These are phyloP conservation scores for Teratosphaeria gauchensis DNA, from an alignment of 2,329 filamentous ascomycete species.

Conservation along the genomic window DNA sequence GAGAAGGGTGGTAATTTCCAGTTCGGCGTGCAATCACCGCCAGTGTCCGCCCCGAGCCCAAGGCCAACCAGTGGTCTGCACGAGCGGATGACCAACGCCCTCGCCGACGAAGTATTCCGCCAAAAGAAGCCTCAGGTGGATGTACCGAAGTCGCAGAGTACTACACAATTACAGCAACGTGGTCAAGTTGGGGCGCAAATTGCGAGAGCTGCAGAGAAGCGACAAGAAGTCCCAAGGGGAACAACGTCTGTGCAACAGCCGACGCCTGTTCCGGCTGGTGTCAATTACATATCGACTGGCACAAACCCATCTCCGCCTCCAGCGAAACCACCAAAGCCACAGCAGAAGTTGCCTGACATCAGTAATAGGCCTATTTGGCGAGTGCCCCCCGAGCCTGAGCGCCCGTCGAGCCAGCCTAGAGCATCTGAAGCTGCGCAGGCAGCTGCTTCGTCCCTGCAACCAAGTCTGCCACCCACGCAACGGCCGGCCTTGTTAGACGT, in stretches of 20 bases:
- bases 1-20: conserved; percentile 68
- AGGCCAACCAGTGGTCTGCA: conserved; percentile 41
- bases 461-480: conserved; percentile 24
- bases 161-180: conserved; percentile 5
- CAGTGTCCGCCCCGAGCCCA: conserved; percentile 37
- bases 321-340: conserved; percentile 21
- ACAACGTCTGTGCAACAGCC: conserved; percentile 31
- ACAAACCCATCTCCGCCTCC: conserved; percentile 35
- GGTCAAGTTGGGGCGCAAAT: conserved; percentile 2
- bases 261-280: conserved; percentile 35
- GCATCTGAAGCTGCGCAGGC: conserved; percentile 28
- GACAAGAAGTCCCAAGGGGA: conserved; percentile 4
- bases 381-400: conserved; percentile 39
- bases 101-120: conserved; percentile 77
- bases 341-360: conserved; percentile 29
- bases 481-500: conserved; percentile 35
- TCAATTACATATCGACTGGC: conserved; percentile 51
- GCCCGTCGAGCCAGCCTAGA: conserved; percentile 42
- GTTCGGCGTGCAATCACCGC: conserved; percentile 16
- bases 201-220: conserved; percentile 6
- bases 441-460: conserved; percentile 28
- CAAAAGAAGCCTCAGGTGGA: conserved; percentile 3
- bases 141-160: conserved; percentile 5
- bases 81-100: conserved; percentile 60
- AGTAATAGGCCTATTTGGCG: conserved; percentile 43